phyloP scores from a whole-genome alignment of 805 yeast genomes.

The Blastobotrys attinorum region DNA sequence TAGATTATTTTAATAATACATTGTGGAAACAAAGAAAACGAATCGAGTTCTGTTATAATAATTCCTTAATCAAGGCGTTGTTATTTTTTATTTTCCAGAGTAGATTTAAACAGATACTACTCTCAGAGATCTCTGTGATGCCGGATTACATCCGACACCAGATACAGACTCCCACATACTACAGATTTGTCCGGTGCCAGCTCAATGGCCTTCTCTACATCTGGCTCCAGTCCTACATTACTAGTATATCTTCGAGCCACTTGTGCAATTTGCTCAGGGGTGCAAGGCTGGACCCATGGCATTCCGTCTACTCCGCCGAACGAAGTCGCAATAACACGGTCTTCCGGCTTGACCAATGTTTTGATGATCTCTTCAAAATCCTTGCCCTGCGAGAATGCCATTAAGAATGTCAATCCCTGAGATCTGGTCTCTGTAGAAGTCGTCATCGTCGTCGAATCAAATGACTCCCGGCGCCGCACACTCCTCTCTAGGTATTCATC shows the following conservation, averaged over 20 bases:
- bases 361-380: conserved; percentile 43
- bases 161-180: conserved; percentile 64
- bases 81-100: no score
- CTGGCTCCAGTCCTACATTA: conserved; percentile 10
- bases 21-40: neutral
- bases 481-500: conserved; percentile 40
- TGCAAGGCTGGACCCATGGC: conserved; percentile 79
- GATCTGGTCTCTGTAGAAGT: conserved; percentile 8
- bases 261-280: conserved; percentile 27
- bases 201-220: conserved; percentile 17
- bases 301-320: conserved; percentile 74
- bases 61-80: no score
- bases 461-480: no score
- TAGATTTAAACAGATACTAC: no score
- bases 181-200: conserved; percentile 29
- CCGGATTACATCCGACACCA: conserved; percentile 51
- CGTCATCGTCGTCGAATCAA: no score
- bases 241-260: conserved; percentile 16
- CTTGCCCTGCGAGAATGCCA: conserved; percentile 75
- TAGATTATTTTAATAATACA: neutral
- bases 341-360: conserved; percentile 43
- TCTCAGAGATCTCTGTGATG: no score
- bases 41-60: neutral
- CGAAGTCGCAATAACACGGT: conserved; percentile 51
- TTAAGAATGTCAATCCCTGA: conserved; percentile 44